phyloP scores from a whole-genome alignment of 345 rosid genomes.

The Balakata baccata region DNA sequence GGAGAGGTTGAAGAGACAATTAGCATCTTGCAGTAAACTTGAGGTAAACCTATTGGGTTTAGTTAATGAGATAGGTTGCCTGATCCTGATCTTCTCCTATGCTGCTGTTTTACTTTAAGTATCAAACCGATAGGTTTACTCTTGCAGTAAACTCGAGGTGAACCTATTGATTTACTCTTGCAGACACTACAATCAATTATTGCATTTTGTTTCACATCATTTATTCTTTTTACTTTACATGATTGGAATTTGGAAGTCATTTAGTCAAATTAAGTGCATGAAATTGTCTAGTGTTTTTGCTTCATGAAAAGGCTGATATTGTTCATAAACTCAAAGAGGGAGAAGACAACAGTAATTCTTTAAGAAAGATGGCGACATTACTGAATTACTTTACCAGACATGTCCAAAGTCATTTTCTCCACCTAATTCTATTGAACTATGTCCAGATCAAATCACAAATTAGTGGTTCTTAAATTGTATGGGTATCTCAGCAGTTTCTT shows the following conservation, averaged over 20 bases:
- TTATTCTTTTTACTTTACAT: neutral
- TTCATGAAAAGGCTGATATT: neutral
- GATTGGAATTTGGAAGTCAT: neutral
- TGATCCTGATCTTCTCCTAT: neutral
- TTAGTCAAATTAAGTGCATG: neutral
- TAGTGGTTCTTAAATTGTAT: neutral
- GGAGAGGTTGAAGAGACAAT: slow-evolving; percentile 55
- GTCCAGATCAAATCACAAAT: neutral
- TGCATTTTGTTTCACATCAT: neutral
- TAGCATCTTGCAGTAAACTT: slow-evolving; percentile 55
- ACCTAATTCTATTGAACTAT: neutral
- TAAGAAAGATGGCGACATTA: neutral
- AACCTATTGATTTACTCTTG: neutral
- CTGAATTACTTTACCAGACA: neutral
- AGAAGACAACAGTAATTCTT: neutral
- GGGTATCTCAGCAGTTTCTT: neutral
- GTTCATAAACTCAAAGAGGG: neutral
- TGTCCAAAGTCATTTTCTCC: neutral
- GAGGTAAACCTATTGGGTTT: slow-evolving; percentile 43
- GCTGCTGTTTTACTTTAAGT: neutral
- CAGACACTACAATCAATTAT: neutral
- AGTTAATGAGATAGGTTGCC: neutral
- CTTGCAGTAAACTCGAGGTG: too few species aligned
- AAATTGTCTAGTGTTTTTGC: neutral
- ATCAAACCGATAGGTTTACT: neutral